Base-by-base conservation (phyloP, 257 asterid genomes). In the Nyctanthes arbortristis region DNA sequence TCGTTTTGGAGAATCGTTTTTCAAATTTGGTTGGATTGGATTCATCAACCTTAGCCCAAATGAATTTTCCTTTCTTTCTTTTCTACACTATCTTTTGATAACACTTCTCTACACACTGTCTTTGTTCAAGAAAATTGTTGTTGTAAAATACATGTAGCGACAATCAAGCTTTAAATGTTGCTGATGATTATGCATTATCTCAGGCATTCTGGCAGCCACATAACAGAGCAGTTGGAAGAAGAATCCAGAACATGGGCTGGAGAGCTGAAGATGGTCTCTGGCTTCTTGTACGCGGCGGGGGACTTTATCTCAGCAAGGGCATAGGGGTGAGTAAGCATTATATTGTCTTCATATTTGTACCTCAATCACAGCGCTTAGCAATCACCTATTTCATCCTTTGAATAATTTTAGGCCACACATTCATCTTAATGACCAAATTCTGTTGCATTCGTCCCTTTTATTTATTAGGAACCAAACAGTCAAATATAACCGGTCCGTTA, bases 121-220 rank as follows among this genome's bases (percentile, higher is more conserved):
- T 20, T 4, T 27, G 28, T 18, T 52, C 36, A 24, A 0, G 24
- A 29, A 58, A 5, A 16, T 57, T 54, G 56, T 55, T 30, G 43
- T 22, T 20, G 73, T 16, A 55, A 43, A 28, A 47, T 33, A 64
- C 37, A 62, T 56, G 69, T 66, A 27, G 68, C 73, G 60, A 63
- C 35, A 73, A 56, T 11, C 20, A 64, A 65, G 39, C 64, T 72
- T 61, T 56, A 58, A 47, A n/a, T 72, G n/a, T 14, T 40, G 14
- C 49, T 56, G 63, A 60, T 49, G 29, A 54, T 72, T 30, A 64
- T 67, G 64, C 65, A 37, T 55, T 65, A 65, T 68, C 70, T 65
- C 93, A 94, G 99, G 83, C 99, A 18, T 94, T 20, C 80, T 91
- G 97, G 98, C 96, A 89, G 83, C 97, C 99, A 63, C 99, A 94